Percentiles rank a stretch among this genome's conserved stretches.
These are phyloP conservation scores for Haplosporangium sp. DNA, from an alignment of 371 early-diverging fungal species.

Conservation along the genomic window DNA sequence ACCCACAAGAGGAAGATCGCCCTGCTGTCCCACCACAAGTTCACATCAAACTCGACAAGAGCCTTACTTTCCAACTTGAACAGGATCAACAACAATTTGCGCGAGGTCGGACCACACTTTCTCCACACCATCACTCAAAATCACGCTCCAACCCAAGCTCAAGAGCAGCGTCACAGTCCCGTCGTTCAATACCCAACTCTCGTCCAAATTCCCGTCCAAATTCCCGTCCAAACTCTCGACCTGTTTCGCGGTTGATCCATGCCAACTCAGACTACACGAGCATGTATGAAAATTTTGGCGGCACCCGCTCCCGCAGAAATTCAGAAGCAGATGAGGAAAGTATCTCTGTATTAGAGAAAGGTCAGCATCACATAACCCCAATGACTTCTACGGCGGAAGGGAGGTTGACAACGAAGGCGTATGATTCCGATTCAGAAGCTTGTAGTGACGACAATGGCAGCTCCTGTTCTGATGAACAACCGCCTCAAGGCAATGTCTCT, in stretches of 20 bases:
- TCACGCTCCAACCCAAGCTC: constrained; percentile 22
- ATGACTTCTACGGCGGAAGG: constrained; percentile 1
- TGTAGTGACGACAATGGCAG: constrained; percentile 34
- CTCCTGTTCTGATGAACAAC: constrained; percentile 49
- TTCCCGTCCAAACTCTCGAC: constrained; percentile 19
- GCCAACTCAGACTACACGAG: constrained; percentile 36
- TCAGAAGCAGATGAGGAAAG: constrained; percentile 14
- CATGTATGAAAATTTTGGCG: constrained; percentile 42
- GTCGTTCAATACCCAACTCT: constrained; percentile 13
- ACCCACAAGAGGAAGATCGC: constrained; percentile 3
- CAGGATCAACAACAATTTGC: constrained; percentile 10
- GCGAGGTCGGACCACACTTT: constrained; percentile 13
- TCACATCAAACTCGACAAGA: constrained; percentile 20
- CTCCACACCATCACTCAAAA: neutral
- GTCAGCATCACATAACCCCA: constrained; percentile 1
- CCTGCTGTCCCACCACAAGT: constrained; percentile 6
- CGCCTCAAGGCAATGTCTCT: constrained; percentile 63
- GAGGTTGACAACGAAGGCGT: too few relatives aligned
- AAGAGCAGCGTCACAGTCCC: constrained; percentile 30
- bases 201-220: constrained; percentile 6
- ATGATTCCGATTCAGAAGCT: neutral
- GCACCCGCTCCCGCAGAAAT: constrained; percentile 11
- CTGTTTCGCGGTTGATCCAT: constrained; percentile 42
- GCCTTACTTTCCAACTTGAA: constrained; percentile 5
- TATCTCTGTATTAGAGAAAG: constrained; percentile 25